Evolutionary conservation across 331 rosid species (phyloP), one percentile per base, ranked within the genome.

Genomic region (Cydonia oblonga): DNA sequence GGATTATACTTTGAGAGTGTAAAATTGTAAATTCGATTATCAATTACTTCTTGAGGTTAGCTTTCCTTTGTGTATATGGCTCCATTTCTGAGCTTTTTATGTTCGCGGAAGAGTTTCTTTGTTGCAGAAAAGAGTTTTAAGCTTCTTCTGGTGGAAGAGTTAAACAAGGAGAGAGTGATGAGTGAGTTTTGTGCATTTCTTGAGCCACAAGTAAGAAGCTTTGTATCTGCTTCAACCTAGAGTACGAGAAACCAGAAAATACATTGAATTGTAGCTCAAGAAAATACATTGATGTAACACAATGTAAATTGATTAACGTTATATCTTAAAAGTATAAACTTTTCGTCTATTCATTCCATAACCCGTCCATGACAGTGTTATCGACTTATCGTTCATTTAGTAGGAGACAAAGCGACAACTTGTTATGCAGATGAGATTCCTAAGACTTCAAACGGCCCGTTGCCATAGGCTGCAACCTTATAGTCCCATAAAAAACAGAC

Each of bases 11-110:
- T 70, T 6, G 5, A 16, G 20, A 60, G 26, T 26, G 16, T 15
- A 61, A 8, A 49, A 64, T 58, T 68, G 79, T 68, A 73, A 74
- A 68, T 62, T 40, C 56, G 28, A 38, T 38, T 35, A 74, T 62
- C 46, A 60, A 38, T 29, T 18, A 71, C 40, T 6, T 9, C 54
- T 38, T 25, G 0, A 70, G 14, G 53, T 24, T 8, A 57, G 25
- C 52, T 56, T 56, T 35, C 66, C 40, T 16, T 23, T 9, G 33
- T 29, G 42, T 62, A n/a, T n/a, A n/a, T n/a, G n/a, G n/a, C n/a
- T n/a, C 3, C 18, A 3, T 18, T 30, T 62, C 22, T 9, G 42
- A 62, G 11, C 9, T 49, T 49, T 49, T 49, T 7, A 16, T n/a
- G 53, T 46, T 16, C 0, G 8, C 4, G 2, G 9, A 46, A 46